Evolutionary conservation across 2,329 filamentous ascomycete genomes (phyloP).

Genomic region (Sarocladiaceae sp.): DNA sequence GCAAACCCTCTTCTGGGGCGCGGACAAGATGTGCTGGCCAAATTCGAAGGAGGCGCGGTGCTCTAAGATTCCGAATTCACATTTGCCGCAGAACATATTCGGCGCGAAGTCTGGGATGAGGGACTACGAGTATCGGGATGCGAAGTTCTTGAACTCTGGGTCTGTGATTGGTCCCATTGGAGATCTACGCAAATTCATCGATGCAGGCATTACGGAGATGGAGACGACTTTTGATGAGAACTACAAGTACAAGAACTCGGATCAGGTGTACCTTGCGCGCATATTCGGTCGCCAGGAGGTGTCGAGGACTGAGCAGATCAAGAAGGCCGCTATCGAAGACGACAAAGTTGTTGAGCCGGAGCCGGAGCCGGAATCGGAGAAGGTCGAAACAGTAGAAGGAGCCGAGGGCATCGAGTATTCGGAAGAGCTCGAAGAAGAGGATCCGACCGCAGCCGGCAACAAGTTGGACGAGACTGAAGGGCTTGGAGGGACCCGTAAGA

Average conservation of each 20-base stretch:
- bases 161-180: constrained; percentile 37
- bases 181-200: constrained; percentile 25
- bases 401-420: too few relatives aligned
- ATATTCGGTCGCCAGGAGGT: constrained; percentile 39
- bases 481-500: not conserved
- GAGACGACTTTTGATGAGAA: constrained; percentile 26
- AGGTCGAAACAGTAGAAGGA: not conserved
- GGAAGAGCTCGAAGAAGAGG: too few relatives aligned
- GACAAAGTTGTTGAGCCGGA: too few relatives aligned
- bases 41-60: constrained; percentile 32
- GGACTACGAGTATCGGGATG: constrained; percentile 25
- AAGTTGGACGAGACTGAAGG: constrained; percentile 10
- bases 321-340: constrained; percentile 14
- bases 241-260: constrained; percentile 30
- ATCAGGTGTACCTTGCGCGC: constrained; percentile 40
- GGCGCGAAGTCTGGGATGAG: constrained; percentile 30
- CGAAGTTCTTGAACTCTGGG: constrained; percentile 42
- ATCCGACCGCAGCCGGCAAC: not conserved
- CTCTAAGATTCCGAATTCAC: constrained; percentile 33
- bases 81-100: constrained; percentile 27
- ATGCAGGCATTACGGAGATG: constrained; percentile 24
- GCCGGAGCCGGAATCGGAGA: too few relatives aligned
- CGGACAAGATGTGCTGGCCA: constrained; percentile 42
- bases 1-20: constrained; percentile 38
- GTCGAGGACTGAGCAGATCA: constrained; percentile 24